Conservation (phyloP, 352 stramenopile genomes). For the Phytophthora meadii region DNA sequence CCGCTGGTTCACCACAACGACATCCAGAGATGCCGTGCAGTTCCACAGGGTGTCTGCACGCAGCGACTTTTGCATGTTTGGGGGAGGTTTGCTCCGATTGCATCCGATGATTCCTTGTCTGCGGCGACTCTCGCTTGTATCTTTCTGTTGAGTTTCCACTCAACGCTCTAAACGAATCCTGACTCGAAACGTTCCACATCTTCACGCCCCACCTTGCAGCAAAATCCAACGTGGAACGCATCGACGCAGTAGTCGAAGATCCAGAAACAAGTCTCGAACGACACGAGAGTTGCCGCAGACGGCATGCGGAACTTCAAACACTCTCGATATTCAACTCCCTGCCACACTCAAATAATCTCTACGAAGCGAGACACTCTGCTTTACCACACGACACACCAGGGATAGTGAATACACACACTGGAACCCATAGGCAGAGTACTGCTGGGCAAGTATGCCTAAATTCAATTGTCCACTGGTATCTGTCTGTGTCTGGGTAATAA, state of each 20-base stretch:
- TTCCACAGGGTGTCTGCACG: conserved; percentile 82
- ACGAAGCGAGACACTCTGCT: conserved; percentile 36
- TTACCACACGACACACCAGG: conserved; percentile 8
- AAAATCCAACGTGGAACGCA: conserved; percentile 29
- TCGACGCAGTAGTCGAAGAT: conserved; percentile 17
- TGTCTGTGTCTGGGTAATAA: conserved; percentile 16
- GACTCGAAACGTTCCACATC: conserved; percentile 13
- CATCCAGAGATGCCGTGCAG: conserved; percentile 33
- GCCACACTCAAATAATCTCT: conserved; percentile 33
- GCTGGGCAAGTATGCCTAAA: conserved; percentile 11
- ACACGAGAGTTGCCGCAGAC: conserved; percentile 14
- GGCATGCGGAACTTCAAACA: conserved; percentile 13
- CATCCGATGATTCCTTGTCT: conserved; percentile 15
- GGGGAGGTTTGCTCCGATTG: conserved; percentile 32
- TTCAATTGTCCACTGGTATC: neutral
- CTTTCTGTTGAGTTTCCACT: conserved; percentile 12
- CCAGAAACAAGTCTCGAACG: conserved; percentile 4
- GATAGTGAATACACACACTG: conserved; percentile 1
- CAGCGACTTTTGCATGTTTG: conserved; percentile 94
- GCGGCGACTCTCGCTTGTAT: conserved; percentile 9
- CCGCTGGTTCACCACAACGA: conserved; percentile 40
- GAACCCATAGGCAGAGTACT: conserved; percentile 9
- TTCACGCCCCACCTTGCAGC: conserved; percentile 20
- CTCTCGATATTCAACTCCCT: conserved; percentile 30
- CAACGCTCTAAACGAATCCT: neutral